Conservation (phyloP, 768 basidiomycete genomes). For the Rubroboletus satanas region DNA sequence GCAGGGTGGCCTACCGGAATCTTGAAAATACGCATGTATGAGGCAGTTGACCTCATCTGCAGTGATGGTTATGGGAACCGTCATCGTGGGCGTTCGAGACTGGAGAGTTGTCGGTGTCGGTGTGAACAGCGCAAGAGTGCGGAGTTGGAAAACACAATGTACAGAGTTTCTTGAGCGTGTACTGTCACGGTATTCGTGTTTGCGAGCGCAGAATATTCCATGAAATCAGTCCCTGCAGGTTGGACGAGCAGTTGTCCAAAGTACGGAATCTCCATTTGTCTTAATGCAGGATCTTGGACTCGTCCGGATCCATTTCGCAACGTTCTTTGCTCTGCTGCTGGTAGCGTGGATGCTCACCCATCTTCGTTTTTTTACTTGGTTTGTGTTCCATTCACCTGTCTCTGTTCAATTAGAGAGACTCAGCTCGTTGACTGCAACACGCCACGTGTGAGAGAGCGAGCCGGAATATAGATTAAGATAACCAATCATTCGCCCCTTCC, state of each 20-base stretch:
- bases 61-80: conserved; percentile 56
- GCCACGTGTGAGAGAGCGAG: conserved; percentile 4
- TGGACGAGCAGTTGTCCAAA: background rate
- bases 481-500: conserved; percentile 3
- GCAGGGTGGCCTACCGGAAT: conserved; percentile 54
- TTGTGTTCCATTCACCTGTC: background rate
- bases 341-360: too few species aligned
- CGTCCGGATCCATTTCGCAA: background rate
- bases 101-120: background rate
- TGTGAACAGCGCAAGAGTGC: conserved; percentile 3
- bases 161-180: background rate
- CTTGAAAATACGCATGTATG: conserved; percentile 78
- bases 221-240: background rate
- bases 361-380: background rate
- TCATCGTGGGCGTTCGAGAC: conserved; percentile 22
- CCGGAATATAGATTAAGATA: background rate
- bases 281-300: background rate
- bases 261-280: background rate
- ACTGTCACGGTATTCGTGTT: background rate
- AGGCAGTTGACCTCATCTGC: conserved; percentile 85
- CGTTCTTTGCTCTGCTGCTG: background rate
- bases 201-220: background rate
- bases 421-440: background rate
- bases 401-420: background rate
- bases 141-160: conserved; percentile 27